Evolutionary conservation across 2,329 filamentous ascomycete genomes (phyloP), one percentile per base, ranked within the genome.

Genomic region (Fonsecaea pedrosoi): DNA sequence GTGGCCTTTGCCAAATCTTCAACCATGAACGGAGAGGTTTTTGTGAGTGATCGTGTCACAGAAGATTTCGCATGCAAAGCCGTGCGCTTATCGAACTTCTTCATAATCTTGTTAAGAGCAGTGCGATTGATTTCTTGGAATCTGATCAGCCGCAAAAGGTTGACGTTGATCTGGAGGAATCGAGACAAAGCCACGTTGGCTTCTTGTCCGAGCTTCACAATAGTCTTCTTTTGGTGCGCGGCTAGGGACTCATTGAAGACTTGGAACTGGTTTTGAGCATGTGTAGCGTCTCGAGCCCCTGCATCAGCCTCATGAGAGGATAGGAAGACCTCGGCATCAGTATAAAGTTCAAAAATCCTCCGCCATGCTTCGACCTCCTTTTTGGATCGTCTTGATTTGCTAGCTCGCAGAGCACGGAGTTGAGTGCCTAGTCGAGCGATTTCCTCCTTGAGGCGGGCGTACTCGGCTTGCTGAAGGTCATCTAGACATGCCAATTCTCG

Each of bases 51-150:
- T 30, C 54, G 64, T 32, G 64, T 67, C 25, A 72, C 60, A 4
- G 67, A 62, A 40, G 85, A 81, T 45, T 87, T 87, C 0, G 90
- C 88, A 32, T 89, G 88, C 21, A 96, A 82, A 0, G 90, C 87
- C 1, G 92, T 96, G 66, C 88, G 87, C 78, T 96, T 96, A 78
- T 95, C 91, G 75, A 96, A 96, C 79, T 94, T 96, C 77, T 96
- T 96, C 61, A 96, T 79, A 60, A 96, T 96, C 77, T 96, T 96
- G 38, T 82, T 82, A 73, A 95, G 87, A 0, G 92, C 92, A 35
- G 85, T 85, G 70, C 87, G 86, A 74, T 96, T 96, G 70, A 96
- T 88, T 75, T 95, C 92, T 74, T 94, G 91, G 72, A 96, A 96
- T 66, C 89, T 89, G 70, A 96, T 83, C 60, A 90, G 90, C 68